Evolutionary conservation across 2,329 filamentous ascomycete species (phyloP).

Genomic region (Colletotrichum sp.): DNA sequence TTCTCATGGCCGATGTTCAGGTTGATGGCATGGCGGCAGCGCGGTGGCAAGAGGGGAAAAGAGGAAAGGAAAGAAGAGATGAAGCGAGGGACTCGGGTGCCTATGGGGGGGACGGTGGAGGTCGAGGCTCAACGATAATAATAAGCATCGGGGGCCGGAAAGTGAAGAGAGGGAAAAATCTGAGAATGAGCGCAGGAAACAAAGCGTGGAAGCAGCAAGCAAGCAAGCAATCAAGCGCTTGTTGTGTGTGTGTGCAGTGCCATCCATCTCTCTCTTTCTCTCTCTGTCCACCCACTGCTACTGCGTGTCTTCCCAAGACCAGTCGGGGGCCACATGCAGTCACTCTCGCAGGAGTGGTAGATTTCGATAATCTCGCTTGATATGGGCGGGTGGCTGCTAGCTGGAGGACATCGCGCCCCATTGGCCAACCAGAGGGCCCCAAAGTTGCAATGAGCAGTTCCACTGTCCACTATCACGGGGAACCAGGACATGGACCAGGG

Average conservation of each 20-base stretch:
- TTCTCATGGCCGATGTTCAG: slow-evolving; percentile 22
- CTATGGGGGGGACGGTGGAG: slow-evolving; percentile 1
- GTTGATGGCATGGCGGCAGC: slow-evolving; percentile 29
- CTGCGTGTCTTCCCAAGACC: background rate
- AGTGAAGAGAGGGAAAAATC: background rate
- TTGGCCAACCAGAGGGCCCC: slow-evolving; percentile 7
- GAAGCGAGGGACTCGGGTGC: background rate
- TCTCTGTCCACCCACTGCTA: background rate
- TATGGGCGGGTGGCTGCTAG: slow-evolving; percentile 22
- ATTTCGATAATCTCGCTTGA: slow-evolving; percentile 29
- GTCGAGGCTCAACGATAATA: slow-evolving; percentile 7
- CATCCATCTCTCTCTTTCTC: background rate
- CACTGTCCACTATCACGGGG: slow-evolving; percentile 19
- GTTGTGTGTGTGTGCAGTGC: background rate
- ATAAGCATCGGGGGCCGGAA: slow-evolving; percentile 11
- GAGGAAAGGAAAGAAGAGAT: background rate
- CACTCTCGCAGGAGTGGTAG: slow-evolving; percentile 18
- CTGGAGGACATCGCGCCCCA: background rate
- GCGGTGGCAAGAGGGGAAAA: slow-evolving; percentile 7
- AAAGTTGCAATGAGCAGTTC: slow-evolving; percentile 8
- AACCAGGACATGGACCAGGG: background rate
- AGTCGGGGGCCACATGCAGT: background rate
- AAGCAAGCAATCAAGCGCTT: background rate
- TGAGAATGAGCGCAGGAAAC: background rate
- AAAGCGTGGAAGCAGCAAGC: background rate